Conservation (phyloP, 2,329 filamentous ascomycete genomes). For the Leptographium lundbergii region DNA sequence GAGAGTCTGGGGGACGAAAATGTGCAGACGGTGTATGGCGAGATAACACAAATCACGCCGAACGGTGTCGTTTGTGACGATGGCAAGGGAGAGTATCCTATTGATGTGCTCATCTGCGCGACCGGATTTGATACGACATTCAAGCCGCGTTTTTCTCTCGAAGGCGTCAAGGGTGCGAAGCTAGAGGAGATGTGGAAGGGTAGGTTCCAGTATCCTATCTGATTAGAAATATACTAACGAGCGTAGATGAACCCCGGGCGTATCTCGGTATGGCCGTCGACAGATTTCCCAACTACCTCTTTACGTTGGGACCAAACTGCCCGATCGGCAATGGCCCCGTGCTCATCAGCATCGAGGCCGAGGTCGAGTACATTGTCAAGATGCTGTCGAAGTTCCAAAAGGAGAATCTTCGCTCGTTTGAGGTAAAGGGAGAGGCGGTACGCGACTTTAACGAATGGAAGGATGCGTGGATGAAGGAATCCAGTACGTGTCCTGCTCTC, state of each 20-base stretch:
- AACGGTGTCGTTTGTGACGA: conserved; percentile 19
- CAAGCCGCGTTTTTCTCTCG: conserved; percentile 20
- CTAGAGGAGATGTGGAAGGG: conserved; percentile 14
- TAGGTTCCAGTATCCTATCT: no score
- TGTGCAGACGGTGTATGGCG: conserved; percentile 26
- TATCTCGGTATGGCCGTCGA: conserved; percentile 19
- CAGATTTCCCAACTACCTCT: conserved; percentile 19
- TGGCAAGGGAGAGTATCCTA: conserved; percentile 15
- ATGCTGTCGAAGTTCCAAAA: background rate
- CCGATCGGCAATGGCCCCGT: conserved; percentile 12
- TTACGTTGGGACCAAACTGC: conserved; percentile 12
- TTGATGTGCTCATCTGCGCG: conserved; percentile 21
- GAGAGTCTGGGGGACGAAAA: conserved; percentile 30
- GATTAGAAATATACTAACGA: no score
- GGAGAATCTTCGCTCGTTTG: background rate
- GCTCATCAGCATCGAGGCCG: background rate
- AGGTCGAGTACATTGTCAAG: background rate
- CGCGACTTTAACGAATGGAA: background rate
- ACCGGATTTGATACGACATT: conserved; percentile 25
- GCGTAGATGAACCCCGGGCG: conserved; percentile 21
- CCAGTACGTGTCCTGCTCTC: no score
- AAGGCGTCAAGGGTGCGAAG: conserved; percentile 7
- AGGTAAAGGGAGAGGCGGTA: background rate
- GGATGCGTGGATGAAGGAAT: background rate
- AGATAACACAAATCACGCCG: conserved; percentile 18